phyloP scores from a whole-genome alignment of 176 grass and related monocot species.

The Avena sativa region DNA sequence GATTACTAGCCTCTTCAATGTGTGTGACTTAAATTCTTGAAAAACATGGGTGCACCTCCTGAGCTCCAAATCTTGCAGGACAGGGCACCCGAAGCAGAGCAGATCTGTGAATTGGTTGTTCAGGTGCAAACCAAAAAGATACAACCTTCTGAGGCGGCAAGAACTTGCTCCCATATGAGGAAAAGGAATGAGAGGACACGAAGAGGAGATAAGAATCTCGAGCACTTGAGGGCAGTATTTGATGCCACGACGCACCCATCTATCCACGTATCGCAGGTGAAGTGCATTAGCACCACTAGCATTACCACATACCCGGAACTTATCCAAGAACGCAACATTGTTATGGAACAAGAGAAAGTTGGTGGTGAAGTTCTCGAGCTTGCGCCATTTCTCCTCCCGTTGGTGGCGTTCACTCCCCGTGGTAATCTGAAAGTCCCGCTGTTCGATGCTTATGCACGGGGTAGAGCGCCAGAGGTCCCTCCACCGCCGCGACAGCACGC shows the following conservation, averaged over 20 bases:
- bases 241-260: conserved; percentile 41
- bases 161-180: conserved; percentile 9
- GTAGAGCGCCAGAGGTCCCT: not conserved
- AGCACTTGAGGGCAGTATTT: not conserved
- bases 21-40: conserved; percentile 5
- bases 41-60: accelerated
- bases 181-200: not conserved
- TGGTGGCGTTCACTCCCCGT: not conserved
- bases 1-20: conserved; percentile 3
- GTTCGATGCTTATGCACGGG: not conserved
- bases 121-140: not conserved
- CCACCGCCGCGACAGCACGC: not conserved
- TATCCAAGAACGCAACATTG: not conserved
- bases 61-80: conserved; percentile 25
- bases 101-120: not conserved
- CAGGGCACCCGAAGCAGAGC: conserved; percentile 7
- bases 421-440: not conserved
- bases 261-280: not conserved
- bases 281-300: not conserved
- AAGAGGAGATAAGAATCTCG: not conserved
- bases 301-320: not conserved
- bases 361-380: not conserved
- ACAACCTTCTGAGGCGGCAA: not conserved
- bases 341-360: conserved; percentile 23
- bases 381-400: not conserved